These are phyloP conservation scores for Tetradesmus lagerheimii DNA, from an alignment of 139 green algal species.

Conservation along the genomic window DNA sequence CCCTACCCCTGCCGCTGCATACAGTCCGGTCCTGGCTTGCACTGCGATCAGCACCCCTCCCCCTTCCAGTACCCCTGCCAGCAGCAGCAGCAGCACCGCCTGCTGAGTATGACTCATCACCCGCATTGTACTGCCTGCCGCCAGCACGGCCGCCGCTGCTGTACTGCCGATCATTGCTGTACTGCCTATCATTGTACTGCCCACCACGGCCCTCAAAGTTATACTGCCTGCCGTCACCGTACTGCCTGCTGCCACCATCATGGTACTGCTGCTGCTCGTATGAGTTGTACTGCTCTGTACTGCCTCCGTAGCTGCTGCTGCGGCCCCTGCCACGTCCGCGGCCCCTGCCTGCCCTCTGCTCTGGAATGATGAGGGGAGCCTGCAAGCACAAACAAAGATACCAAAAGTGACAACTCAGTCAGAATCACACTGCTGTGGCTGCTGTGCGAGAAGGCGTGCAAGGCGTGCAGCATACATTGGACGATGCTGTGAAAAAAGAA, in stretches of 20 bases:
- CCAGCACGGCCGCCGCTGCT: neutral
- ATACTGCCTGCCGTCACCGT: neutral
- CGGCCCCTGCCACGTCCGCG: neutral
- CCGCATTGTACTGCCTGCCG: neutral
- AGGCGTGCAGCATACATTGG: too few species aligned
- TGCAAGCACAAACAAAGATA: neutral
- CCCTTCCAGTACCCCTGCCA: neutral
- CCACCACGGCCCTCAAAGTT: neutral
- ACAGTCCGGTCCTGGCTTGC: neutral
- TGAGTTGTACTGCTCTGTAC: neutral
- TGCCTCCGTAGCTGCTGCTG: neutral
- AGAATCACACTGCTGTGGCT: too few species aligned
- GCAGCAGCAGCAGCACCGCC: neutral
- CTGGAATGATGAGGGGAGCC: neutral
- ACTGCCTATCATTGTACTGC: neutral
- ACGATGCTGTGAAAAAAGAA: too few species aligned
- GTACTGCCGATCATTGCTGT: neutral
- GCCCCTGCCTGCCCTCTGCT: neutral
- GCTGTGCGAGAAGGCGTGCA: too few species aligned
- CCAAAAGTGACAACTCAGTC: too few species aligned
- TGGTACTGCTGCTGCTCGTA: neutral
- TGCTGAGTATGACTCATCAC: neutral
- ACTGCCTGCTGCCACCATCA: neutral
- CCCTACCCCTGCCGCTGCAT: neutral
- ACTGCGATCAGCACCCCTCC: neutral